phyloP scores from a whole-genome alignment of 805 yeast genomes.

The Yamadazyma ubonensis region DNA sequence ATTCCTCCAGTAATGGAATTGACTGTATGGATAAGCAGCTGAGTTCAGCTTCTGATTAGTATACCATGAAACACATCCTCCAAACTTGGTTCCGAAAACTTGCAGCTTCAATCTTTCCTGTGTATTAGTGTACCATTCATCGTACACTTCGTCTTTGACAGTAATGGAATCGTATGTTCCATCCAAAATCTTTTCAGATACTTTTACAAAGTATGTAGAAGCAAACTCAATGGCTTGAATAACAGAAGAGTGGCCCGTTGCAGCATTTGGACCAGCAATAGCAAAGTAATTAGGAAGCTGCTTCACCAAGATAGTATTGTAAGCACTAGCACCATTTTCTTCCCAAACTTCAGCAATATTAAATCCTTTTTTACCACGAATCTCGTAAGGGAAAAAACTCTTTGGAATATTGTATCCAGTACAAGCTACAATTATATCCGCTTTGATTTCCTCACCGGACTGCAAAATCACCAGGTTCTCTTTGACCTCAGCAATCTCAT shows the following conservation, averaged over 20 bases:
- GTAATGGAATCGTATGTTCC: slow-evolving; percentile 28
- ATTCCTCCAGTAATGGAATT: slow-evolving; percentile 29
- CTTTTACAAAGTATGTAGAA: slow-evolving; percentile 21
- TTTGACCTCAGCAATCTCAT: slow-evolving; percentile 24
- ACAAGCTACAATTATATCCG: slow-evolving; percentile 42
- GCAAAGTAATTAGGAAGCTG: slow-evolving; percentile 36
- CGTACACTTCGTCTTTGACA: slow-evolving; percentile 33
- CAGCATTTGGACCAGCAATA: slow-evolving; percentile 42
- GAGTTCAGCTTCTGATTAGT: slow-evolving; percentile 26
- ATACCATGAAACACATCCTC: slow-evolving; percentile 46
- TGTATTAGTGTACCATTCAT: slow-evolving; percentile 30
- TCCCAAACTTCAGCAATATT: slow-evolving; percentile 26
- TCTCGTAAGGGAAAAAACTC: slow-evolving; percentile 17
- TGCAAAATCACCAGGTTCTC: slow-evolving; percentile 29
- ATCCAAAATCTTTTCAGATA: slow-evolving; percentile 25
- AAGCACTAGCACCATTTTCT: slow-evolving; percentile 33
- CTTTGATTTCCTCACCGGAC: slow-evolving; percentile 27
- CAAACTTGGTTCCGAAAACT: slow-evolving; percentile 39
- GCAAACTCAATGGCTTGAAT: slow-evolving; percentile 39
- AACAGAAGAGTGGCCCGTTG: slow-evolving; percentile 44
- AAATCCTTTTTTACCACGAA: slow-evolving; percentile 28
- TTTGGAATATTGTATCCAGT: slow-evolving; percentile 36
- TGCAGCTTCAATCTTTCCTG: slow-evolving; percentile 27
- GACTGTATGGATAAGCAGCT: slow-evolving; percentile 39
- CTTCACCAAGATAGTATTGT: slow-evolving; percentile 32